A percentile compares a stretch with the other conserved stretches of the same genome.
These are phyloP conservation scores for Umbelopsis sp. DNA, from an alignment of 192 early-diverging fungal genomes.

Conservation along the genomic window DNA sequence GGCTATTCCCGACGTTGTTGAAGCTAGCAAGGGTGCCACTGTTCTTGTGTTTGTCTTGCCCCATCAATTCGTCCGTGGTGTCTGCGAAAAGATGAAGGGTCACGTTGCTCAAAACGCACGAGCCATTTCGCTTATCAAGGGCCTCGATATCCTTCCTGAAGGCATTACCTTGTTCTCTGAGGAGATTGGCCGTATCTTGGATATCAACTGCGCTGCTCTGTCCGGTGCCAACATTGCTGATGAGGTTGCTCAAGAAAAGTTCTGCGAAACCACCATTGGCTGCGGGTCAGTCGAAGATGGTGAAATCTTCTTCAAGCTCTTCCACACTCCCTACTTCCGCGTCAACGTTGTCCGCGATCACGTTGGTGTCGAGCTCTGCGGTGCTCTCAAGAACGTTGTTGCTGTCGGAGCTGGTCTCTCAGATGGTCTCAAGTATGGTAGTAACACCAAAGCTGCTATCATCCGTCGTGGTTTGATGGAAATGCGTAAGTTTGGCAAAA, in stretches of 20 bases:
- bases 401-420: slow-evolving; percentile 95
- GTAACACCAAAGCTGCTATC: slow-evolving; percentile 98
- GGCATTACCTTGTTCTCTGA: slow-evolving; percentile 82
- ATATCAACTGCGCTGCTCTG: slow-evolving; percentile 79
- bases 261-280: slow-evolving; percentile 96
- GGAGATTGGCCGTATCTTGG: slow-evolving; percentile 77
- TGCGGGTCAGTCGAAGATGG: slow-evolving; percentile 72
- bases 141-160: slow-evolving; percentile 72
- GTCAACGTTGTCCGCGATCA: slow-evolving; percentile 87
- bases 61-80: slow-evolving; percentile 89
- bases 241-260: slow-evolving; percentile 92
- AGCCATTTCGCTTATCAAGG: slow-evolving; percentile 94
- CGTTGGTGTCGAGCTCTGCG: slow-evolving; percentile 94
- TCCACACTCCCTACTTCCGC: slow-evolving; percentile 89
- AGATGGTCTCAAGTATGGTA: slow-evolving; percentile 89
- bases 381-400: slow-evolving; percentile 98
- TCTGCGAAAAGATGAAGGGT: slow-evolving; percentile 83
- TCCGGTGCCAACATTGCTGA: slow-evolving; percentile 98
- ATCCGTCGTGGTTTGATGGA: slow-evolving; percentile 95
- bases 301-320: slow-evolving; percentile 74
- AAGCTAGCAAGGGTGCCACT: slow-evolving; percentile 83
- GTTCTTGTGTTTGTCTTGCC: slow-evolving; percentile 94
- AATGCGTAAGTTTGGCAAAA: slow-evolving; percentile 91
- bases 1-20: slow-evolving; percentile 80
- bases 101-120: slow-evolving; percentile 69